phyloP scores from a whole-genome alignment of 2,329 filamentous ascomycete genomes.

The Ampelomyces quisqualis region DNA sequence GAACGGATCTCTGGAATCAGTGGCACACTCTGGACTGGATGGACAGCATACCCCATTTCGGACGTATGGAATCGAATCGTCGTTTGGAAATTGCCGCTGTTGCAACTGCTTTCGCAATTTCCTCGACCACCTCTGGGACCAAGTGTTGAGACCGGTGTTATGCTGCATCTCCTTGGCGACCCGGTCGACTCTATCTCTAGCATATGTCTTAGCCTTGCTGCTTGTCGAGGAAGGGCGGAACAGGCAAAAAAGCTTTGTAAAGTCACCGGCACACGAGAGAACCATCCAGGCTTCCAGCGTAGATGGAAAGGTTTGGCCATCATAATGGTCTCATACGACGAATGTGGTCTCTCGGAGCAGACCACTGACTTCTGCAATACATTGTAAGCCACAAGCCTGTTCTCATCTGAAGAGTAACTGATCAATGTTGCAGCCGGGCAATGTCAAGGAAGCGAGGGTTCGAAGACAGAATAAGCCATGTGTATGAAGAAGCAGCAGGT shows the following conservation, averaged over 20 bases:
- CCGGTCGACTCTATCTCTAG: slow-evolving; percentile 20
- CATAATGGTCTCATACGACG: slow-evolving; percentile 24
- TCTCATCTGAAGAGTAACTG: background rate
- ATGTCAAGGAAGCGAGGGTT: slow-evolving; percentile 6
- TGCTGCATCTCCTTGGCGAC: slow-evolving; percentile 22
- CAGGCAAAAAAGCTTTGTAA: slow-evolving; percentile 12
- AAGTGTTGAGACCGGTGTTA: slow-evolving; percentile 12
- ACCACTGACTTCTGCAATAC: slow-evolving; percentile 5
- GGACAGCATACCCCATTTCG: slow-evolving; percentile 16
- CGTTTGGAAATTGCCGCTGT: slow-evolving; percentile 21
- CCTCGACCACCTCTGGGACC: slow-evolving; percentile 19
- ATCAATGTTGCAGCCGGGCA: slow-evolving; percentile 1
- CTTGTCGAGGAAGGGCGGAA: slow-evolving; percentile 10
- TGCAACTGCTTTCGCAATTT: slow-evolving; percentile 19
- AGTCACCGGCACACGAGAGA: slow-evolving; percentile 1
- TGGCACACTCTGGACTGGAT: slow-evolving; percentile 15
- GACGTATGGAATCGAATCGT: slow-evolving; percentile 21
- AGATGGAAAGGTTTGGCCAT: slow-evolving; percentile 22
- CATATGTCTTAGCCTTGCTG: slow-evolving; percentile 17
- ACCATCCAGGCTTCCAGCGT: slow-evolving; percentile 7
- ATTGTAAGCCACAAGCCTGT: slow-evolving; percentile 14
- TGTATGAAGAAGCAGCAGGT: slow-evolving; percentile 19
- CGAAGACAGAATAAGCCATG: slow-evolving; percentile 11
- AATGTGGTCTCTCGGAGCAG: slow-evolving; percentile 16
- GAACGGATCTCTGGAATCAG: slow-evolving; percentile 12